These are phyloP conservation scores for Brettanomyces custersianus DNA, from an alignment of 805 yeast species.

Conservation along the genomic window DNA sequence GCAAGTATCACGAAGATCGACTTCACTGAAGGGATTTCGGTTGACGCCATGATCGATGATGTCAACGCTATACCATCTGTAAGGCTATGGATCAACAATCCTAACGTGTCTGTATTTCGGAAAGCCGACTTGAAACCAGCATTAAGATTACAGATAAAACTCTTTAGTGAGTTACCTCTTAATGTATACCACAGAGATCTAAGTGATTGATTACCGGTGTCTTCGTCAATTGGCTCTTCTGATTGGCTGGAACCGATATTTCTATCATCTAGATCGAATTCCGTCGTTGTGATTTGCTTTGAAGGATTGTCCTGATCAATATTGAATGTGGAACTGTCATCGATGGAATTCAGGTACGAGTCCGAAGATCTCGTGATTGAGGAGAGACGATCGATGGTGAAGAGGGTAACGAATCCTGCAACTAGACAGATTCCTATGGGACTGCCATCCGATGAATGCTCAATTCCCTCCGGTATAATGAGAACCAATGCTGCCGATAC, in stretches of 20 bases:
- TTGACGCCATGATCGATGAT: conserved; percentile 25
- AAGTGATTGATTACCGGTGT: too few relatives aligned
- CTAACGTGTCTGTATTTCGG: conserved; percentile 43
- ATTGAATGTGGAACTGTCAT: not conserved
- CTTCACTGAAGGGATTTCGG: conserved; percentile 19
- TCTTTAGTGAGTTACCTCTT: too few relatives aligned
- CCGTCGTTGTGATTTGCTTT: too few relatives aligned
- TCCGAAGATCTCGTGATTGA: not conserved
- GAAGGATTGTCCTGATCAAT: too few relatives aligned
- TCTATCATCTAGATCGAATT: too few relatives aligned
- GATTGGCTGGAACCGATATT: too few relatives aligned
- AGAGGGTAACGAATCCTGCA: conserved; percentile 47
- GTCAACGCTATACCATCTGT: conserved; percentile 73
- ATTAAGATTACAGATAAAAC: too few relatives aligned
- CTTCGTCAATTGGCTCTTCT: too few relatives aligned
- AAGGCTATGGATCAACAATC: conserved; percentile 55
- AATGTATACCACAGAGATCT: too few relatives aligned
- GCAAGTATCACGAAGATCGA: conserved; percentile 43
- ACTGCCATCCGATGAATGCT: conserved; percentile 13
- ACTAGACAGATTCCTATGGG: conserved; percentile 41
- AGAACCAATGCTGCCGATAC: conserved; percentile 51
- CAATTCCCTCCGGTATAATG: conserved; percentile 55
- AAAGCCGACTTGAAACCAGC: conserved; percentile 24
- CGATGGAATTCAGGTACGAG: not conserved
- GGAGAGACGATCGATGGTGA: conserved; percentile 32